Evolutionary conservation across 78 protist species (phyloP).

Genomic region (Planoprotostelium fungivorum): DNA sequence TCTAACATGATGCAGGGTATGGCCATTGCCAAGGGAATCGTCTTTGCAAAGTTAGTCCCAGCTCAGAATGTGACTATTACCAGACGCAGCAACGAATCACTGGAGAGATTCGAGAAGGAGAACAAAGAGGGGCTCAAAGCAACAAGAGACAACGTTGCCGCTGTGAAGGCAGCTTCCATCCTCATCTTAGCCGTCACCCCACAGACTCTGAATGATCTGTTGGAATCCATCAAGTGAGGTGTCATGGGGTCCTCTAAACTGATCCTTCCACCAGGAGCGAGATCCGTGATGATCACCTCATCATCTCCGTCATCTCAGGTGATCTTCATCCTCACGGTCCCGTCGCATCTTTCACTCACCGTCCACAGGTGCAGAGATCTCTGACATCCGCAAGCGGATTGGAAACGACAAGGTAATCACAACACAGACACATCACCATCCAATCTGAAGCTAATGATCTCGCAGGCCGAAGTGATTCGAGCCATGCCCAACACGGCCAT

Average conservation of each 20-base stretch:
- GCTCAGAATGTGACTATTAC: conserved; percentile 27
- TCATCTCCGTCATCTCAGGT: conserved; percentile 33
- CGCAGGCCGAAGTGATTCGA: conserved; percentile 11
- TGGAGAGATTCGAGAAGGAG: conserved; percentile 11
- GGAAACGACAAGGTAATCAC: neutral
- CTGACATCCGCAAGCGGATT: neutral
- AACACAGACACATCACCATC: neutral
- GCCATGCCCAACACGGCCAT: conserved; percentile 68
- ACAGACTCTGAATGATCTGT: conserved; percentile 26
- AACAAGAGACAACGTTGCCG: conserved; percentile 17
- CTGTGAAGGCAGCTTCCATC: conserved; percentile 16
- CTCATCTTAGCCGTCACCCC: conserved; percentile 38
- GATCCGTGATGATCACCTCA: conserved; percentile 13
- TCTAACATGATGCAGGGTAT: conserved; percentile 6
- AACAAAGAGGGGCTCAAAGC: conserved; percentile 11
- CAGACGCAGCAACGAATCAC: conserved; percentile 14
- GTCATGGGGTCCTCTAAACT: neutral
- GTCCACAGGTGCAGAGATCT: neutral
- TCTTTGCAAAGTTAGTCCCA: conserved; percentile 12
- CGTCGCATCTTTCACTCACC: neutral
- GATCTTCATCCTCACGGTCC: neutral
- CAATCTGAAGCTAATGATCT: conserved; percentile 7
- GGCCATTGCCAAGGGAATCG: conserved; percentile 45
- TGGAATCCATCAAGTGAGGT: conserved; percentile 3
- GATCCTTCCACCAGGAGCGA: neutral